A percentile compares a stretch with the other conserved stretches of the same genome.
Evolutionary conservation across 1,284 basidiomycete species (phyloP).

Genomic region (Microbotryum violaceum): DNA sequence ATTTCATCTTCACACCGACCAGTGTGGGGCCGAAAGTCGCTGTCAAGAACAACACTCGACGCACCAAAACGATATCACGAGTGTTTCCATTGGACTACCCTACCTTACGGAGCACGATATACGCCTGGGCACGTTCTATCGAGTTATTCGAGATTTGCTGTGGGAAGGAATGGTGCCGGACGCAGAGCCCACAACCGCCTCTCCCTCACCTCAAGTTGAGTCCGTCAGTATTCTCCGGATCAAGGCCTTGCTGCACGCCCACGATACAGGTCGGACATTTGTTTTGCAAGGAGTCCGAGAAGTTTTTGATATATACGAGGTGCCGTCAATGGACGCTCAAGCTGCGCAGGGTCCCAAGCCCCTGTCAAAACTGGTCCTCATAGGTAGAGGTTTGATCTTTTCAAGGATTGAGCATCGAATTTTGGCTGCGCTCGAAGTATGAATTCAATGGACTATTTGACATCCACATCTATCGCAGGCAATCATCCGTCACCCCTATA

Average conservation of each 20-base stretch:
- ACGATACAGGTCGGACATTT: slow-evolving; percentile 42
- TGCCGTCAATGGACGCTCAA: slow-evolving; percentile 36
- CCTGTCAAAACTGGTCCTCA: slow-evolving; percentile 64
- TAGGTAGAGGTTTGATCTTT: slow-evolving; percentile 61
- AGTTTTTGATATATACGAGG: slow-evolving; percentile 65
- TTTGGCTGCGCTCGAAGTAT: too few species aligned
- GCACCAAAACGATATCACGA: slow-evolving; percentile 62
- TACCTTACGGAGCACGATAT: slow-evolving; percentile 45
- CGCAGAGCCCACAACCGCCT: neutral
- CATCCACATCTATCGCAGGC: too few species aligned
- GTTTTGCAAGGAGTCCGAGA: slow-evolving; percentile 79
- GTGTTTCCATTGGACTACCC: slow-evolving; percentile 60
- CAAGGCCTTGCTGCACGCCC: slow-evolving; percentile 60
- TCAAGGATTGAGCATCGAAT: too few species aligned
- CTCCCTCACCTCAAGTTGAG: slow-evolving; percentile 5
- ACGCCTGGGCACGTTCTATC: neutral
- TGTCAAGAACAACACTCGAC: slow-evolving; percentile 37
- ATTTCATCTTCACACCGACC: too few species aligned
- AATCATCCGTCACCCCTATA: too few species aligned
- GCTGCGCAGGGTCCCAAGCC: slow-evolving; percentile 36
- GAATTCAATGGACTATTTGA: too few species aligned
- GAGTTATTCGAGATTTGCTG: slow-evolving; percentile 44
- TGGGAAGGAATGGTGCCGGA: slow-evolving; percentile 54
- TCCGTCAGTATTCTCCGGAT: slow-evolving; percentile 63
- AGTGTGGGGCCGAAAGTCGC: too few species aligned